Evolutionary conservation across 257 asterid genomes (phyloP), one percentile per base, ranked within the genome.

Genomic region (Parsonsia alboflavescens): DNA sequence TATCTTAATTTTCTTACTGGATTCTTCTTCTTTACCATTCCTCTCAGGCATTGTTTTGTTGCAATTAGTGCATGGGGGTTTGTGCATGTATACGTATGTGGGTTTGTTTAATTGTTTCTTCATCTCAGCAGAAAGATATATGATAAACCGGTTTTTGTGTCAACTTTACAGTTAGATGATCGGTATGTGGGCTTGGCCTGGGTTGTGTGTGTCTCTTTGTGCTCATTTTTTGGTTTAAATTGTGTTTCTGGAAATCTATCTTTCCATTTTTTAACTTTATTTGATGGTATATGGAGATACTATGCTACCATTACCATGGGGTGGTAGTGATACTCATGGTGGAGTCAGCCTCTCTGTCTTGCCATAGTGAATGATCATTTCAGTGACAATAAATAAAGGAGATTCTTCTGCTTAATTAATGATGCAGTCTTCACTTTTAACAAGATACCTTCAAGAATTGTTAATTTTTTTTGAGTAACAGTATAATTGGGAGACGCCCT

Each of bases 31-130:
- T 7, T 30, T 17, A 30, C 10, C 62, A 19, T 30, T 48, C 8
- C 74, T 12, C 30, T 57, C 26, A 22, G 22, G 66, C 30, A 52
- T 21, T 36, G 73, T 66, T 63, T 63, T 16, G 56, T 68, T 67
- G 41, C 46, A 42, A 19, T 28, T 49, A 6, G 5, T 54, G 75
- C 68, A 52, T 54, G 22, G 15, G 39, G 33, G 8, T 10, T 12
- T 54, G 53, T 26, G 39, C 39, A 12, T 33, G 42, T 36, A 19
- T 52, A 12, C 33, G 0, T 68, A 1, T 21, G 36, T 42, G 36
- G 36, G 39, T 33, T 33, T 33, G 39, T n/a, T n/a, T n/a, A n/a
- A n/a, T n/a, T n/a, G n/a, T 33, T 33, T n/a, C 16, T 64, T 41
- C 46, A 15, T 28, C 12, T 70, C 4, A 70, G 19, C 22, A 8